A percentile compares a stretch with the other conserved stretches of the same genome.
Evolutionary conservation across 495 filamentous ascomycete genomes (phyloP).

Genomic region (Chaetomium fimeti): DNA sequence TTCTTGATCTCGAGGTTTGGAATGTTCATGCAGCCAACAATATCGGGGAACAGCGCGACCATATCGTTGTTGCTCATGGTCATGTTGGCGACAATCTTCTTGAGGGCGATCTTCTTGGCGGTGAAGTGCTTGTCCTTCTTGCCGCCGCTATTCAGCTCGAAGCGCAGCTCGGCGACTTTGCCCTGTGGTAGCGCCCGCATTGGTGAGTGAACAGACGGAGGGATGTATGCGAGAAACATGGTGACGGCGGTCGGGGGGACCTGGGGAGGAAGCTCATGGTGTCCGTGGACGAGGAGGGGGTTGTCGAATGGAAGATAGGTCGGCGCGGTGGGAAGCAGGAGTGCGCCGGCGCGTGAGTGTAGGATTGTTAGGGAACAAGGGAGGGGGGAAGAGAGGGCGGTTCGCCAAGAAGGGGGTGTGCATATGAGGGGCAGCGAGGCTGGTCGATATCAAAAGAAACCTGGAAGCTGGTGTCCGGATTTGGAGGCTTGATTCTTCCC

Average conservation of each 20-base stretch:
- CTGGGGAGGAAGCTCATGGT: constrained; percentile 33
- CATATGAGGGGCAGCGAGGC: constrained; percentile 14
- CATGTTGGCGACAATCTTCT: constrained; percentile 99
- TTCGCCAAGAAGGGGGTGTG: constrained; percentile 1
- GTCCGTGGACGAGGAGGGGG: background rate
- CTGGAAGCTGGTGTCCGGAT: background rate
- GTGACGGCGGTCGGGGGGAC: constrained; percentile 17
- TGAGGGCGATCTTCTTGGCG: constrained; percentile 96
- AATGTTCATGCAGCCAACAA: constrained; percentile 91
- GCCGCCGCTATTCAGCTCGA: constrained; percentile 87
- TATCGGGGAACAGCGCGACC: constrained; percentile 93
- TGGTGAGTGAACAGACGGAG: constrained; percentile 44
- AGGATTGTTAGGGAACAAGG: background rate
- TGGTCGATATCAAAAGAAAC: background rate
- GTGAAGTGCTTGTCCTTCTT: constrained; percentile 99
- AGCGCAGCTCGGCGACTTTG: constrained; percentile 96
- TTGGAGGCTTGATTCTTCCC: background rate
- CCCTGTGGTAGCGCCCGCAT: constrained; percentile 65
- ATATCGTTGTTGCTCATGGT: constrained; percentile 99
- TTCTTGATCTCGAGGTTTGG: constrained; percentile 98
- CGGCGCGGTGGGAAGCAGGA: background rate
- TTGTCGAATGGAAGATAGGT: background rate
- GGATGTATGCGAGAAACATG: constrained; percentile 54
- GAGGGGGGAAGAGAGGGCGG: constrained; percentile 7
- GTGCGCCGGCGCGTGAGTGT: background rate